A percentile compares a stretch with the other conserved stretches of the same genome.
Evolutionary conservation across 1,139 yeast species (phyloP).

Genomic region (Diutina mesorugosa): DNA sequence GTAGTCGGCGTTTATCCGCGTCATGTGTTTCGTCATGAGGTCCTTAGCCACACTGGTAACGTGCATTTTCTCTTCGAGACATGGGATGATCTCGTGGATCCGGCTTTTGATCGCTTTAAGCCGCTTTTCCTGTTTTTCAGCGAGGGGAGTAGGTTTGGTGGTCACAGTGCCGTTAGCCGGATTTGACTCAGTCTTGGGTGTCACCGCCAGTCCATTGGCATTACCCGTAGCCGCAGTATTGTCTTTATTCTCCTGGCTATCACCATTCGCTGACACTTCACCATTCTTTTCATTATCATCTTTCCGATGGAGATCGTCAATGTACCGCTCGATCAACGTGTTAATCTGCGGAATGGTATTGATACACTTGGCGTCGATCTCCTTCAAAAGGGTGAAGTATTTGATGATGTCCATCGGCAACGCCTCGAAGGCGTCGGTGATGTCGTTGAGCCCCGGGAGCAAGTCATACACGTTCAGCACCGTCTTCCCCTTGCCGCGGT

Average conservation of each 20-base stretch:
- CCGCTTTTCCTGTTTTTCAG: conserved; percentile 4
- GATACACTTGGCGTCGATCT: conserved; percentile 90
- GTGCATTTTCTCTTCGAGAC: conserved; percentile 94
- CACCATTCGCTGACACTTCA: not conserved
- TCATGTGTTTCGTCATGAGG: conserved; percentile 53
- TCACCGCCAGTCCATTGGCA: not conserved
- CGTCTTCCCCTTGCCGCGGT: conserved; percentile 20
- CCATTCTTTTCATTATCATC: not conserved
- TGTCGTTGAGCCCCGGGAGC: conserved; percentile 82
- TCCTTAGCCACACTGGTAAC: conserved; percentile 90
- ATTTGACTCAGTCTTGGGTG: not conserved
- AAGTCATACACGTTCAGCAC: conserved; percentile 30
- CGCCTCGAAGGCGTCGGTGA: conserved; percentile 85
- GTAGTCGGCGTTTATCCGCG: conserved; percentile 70
- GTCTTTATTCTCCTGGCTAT: no score
- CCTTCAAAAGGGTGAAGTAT: conserved; percentile 79
- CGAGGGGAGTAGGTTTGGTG: not conserved
- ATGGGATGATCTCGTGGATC: conserved; percentile 71
- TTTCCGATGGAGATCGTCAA: conserved; percentile 25
- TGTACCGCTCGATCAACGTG: conserved; percentile 41
- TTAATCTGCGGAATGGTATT: conserved; percentile 59
- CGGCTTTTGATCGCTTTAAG: conserved; percentile 27
- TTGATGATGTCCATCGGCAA: conserved; percentile 74
- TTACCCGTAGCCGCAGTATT: no score
- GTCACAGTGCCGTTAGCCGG: not conserved